Evolutionary conservation across 2,329 filamentous ascomycete genomes (phyloP).

Genomic region (Phaeosphaeriaceae sp.): DNA sequence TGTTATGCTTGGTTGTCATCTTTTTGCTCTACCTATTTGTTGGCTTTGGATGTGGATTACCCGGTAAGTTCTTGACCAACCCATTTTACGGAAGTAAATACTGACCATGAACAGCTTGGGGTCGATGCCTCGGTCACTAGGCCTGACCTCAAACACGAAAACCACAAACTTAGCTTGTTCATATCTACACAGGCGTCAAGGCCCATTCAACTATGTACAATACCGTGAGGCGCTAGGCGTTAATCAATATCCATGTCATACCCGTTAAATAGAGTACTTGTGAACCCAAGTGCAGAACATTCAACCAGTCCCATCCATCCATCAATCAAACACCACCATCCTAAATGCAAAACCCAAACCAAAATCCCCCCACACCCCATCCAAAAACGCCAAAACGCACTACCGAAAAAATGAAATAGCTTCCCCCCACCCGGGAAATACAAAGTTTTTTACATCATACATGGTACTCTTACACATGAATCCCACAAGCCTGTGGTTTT

Average conservation of each 20-base stretch:
- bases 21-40: conserved; percentile 75
- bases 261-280: too few species aligned
- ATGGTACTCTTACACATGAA: conserved; percentile 11
- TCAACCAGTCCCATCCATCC: neutral
- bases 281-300: neutral
- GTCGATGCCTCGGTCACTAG: conserved; percentile 43
- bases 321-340: conserved; percentile 2
- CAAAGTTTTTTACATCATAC: conserved; percentile 27
- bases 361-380: neutral
- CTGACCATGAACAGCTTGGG: conserved; percentile 44
- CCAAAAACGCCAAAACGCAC: conserved; percentile 5
- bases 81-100: neutral
- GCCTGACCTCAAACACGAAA: neutral
- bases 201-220: too few species aligned
- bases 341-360: neutral
- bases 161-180: too few species aligned
- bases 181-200: too few species aligned
- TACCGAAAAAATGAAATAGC: conserved; percentile 45
- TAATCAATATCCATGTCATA: too few species aligned
- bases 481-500: neutral
- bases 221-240: too few species aligned
- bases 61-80: conserved; percentile 47
- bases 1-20: conserved; percentile 74
- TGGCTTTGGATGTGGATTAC: conserved; percentile 74
- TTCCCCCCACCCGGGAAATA: conserved; percentile 33